Conservation (phyloP, 768 basidiomycete genomes). For the Psilocybe azurescens region DNA sequence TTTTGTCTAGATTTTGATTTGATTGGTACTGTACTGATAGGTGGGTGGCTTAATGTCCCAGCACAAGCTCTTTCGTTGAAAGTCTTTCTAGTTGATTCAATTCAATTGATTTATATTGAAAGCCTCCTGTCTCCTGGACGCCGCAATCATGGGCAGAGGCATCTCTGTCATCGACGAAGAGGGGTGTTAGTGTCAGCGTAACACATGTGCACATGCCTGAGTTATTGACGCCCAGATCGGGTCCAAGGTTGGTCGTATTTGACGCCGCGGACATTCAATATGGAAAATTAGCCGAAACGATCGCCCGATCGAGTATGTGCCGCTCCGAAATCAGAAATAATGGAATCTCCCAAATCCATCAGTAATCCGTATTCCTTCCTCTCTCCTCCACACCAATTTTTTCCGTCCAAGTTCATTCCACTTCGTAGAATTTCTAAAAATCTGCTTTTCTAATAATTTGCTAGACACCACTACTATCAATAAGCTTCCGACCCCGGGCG, state of each 20-base stretch:
- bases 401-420: background rate
- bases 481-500: background rate
- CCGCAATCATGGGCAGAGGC: slow-evolving; percentile 12
- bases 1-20: slow-evolving; percentile 12
- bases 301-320: slow-evolving; percentile 30
- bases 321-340: slow-evolving; percentile 31
- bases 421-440: background rate
- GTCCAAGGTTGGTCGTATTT: slow-evolving; percentile 16
- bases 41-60: background rate
- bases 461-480: background rate
- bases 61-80: background rate
- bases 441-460: background rate
- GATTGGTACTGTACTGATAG: background rate
- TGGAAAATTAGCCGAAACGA: slow-evolving; percentile 23
- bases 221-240: slow-evolving; percentile 14
- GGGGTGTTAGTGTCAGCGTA: background rate
- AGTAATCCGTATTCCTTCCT: background rate
- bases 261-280: slow-evolving; percentile 25
- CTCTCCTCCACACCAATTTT: slow-evolving; percentile 9
- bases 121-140: slow-evolving; percentile 13
- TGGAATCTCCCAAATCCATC: slow-evolving; percentile 15
- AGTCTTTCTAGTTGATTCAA: slow-evolving; percentile 12
- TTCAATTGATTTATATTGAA: slow-evolving; percentile 8
- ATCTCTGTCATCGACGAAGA: background rate
- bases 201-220: background rate